Evolutionary conservation across 2,329 filamentous ascomycete species (phyloP).

Genomic region (Apiospora aurea): DNA sequence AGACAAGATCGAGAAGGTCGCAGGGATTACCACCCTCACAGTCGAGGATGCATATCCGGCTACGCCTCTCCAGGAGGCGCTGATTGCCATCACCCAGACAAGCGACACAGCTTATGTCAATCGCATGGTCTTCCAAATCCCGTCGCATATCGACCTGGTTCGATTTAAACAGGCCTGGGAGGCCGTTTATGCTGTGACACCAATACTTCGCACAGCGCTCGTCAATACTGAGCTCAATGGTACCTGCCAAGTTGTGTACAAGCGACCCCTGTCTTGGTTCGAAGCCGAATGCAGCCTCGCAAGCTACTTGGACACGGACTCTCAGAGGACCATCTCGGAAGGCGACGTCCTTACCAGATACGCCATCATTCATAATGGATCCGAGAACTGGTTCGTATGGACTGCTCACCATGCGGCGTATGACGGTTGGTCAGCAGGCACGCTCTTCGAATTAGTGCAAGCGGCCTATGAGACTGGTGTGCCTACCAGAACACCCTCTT

Average conservation of each 20-base stretch:
- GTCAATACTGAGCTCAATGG: neutral
- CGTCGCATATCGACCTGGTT: neutral
- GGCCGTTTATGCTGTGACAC: neutral
- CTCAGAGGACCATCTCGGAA: conserved; percentile 1
- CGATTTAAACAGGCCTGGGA: neutral
- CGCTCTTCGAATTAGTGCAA: conserved; percentile 17
- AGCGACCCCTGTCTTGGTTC: neutral
- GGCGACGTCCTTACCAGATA: conserved; percentile 24
- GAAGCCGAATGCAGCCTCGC: conserved; percentile 5
- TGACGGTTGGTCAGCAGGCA: conserved; percentile 26
- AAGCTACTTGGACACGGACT: conserved; percentile 17
- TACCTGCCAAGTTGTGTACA: conserved; percentile 25
- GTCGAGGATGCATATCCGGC: conserved; percentile 1
- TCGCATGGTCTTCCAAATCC: neutral
- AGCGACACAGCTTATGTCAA: conserved; percentile 11
- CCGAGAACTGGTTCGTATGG: conserved; percentile 24
- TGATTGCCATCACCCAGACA: neutral
- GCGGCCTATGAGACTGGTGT: conserved; percentile 16
- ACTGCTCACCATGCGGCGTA: conserved; percentile 26
- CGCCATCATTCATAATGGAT: conserved; percentile 14
- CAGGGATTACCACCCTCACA: neutral
- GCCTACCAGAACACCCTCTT: neutral
- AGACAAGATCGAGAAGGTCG: neutral
- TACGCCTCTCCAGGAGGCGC: conserved; percentile 3
- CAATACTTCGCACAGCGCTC: neutral